A percentile compares a stretch with the other conserved stretches of the same genome.
Evolutionary conservation across 225 moss, liverwort and hornwort species (phyloP).

Genomic region (Pseudisothecium myosuroides): DNA sequence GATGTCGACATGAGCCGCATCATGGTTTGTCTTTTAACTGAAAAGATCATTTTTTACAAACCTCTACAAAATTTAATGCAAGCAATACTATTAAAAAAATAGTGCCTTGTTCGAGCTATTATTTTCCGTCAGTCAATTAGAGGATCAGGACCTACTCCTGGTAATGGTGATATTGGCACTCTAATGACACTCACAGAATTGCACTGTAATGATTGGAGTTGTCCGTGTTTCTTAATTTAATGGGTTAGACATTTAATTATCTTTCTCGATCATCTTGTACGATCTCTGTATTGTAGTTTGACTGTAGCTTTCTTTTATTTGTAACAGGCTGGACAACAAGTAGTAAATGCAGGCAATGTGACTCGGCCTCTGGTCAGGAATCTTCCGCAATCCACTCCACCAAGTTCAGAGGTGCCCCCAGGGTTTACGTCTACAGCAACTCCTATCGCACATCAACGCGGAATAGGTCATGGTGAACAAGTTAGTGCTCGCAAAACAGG

Average conservation of each 20-base stretch:
- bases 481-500: constrained; percentile 37
- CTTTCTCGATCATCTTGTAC: background rate
- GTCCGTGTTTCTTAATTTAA: background rate
- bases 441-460: constrained; percentile 23
- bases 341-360: constrained; percentile 25
- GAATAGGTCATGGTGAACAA: constrained; percentile 81
- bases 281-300: background rate
- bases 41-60: background rate
- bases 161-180: background rate
- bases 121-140: background rate
- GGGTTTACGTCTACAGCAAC: constrained; percentile 51
- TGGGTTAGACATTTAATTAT: background rate
- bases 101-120: background rate
- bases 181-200: background rate
- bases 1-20: constrained; percentile 88
- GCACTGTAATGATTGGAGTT: background rate
- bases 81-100: background rate
- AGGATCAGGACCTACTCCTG: background rate
- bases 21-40: constrained; percentile 33
- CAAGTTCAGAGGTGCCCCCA: constrained; percentile 64
- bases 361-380: constrained; percentile 24
- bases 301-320: background rate
- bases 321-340: constrained; percentile 78
- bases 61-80: background rate
- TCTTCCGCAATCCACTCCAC: constrained; percentile 22